Evolutionary conservation across 257 asterid species (phyloP).

Genomic region (Solanum virginianum): DNA sequence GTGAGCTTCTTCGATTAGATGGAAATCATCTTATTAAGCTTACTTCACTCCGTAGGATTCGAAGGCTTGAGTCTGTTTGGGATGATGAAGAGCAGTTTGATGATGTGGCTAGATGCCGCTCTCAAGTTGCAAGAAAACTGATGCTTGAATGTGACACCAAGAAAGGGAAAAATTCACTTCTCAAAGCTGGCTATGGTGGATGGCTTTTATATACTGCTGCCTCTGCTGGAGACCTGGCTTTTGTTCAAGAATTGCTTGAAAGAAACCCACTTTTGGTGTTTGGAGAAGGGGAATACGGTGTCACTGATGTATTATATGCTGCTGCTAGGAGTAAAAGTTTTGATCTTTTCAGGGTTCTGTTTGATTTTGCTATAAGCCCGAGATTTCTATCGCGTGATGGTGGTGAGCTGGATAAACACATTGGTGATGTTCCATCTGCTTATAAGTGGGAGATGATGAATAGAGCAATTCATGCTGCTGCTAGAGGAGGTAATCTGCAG

Average conservation of each 20-base stretch:
- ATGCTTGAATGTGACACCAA: slow-evolving; percentile 48
- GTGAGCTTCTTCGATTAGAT: slow-evolving; percentile 86
- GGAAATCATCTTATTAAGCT: slow-evolving; percentile 83
- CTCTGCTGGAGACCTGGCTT: slow-evolving; percentile 74
- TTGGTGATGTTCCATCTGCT: slow-evolving; percentile 53
- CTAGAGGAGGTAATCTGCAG: slow-evolving; percentile 81
- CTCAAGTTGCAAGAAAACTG: slow-evolving; percentile 53
- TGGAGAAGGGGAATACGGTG: slow-evolving; percentile 92
- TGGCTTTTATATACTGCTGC: slow-evolving; percentile 95
- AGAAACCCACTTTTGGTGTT: slow-evolving; percentile 79
- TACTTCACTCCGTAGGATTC: slow-evolving; percentile 73
- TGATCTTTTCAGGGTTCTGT: slow-evolving; percentile 48
- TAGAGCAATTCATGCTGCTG: slow-evolving; percentile 89
- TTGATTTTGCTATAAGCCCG: slow-evolving; percentile 58
- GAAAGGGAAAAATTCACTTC: slow-evolving; percentile 49
- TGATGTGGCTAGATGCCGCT: slow-evolving; percentile 66
- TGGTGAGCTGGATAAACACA: slow-evolving; percentile 27
- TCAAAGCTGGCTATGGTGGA: slow-evolving; percentile 80
- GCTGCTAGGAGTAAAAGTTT: slow-evolving; percentile 69
- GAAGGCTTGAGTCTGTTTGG: slow-evolving; percentile 97
- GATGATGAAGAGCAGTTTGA: slow-evolving; percentile 86
- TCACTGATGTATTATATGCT: slow-evolving; percentile 75
- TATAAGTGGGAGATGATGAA: slow-evolving; percentile 74
- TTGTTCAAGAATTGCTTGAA: slow-evolving; percentile 54
- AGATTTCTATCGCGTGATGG: slow-evolving; percentile 27